A percentile compares a stretch with the other conserved stretches of the same genome.
phyloP scores from a whole-genome alignment of 129 eudicot genomes.

The Pulicaria dysenterica region DNA sequence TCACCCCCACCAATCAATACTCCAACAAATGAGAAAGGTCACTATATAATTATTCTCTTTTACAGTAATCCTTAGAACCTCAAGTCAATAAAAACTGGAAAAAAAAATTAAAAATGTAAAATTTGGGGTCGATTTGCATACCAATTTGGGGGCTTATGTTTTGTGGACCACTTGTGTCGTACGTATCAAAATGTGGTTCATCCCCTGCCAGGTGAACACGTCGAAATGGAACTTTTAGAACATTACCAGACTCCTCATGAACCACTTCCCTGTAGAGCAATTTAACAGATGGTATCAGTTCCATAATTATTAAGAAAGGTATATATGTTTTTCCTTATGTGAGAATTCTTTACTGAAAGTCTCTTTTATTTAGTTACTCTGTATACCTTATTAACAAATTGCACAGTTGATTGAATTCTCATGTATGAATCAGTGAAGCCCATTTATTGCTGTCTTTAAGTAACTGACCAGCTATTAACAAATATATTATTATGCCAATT shows the following conservation, averaged over 20 bases:
- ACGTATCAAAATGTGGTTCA: conserved; percentile 93
- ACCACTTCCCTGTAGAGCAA: conserved; percentile 64
- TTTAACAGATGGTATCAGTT: conserved; percentile 20
- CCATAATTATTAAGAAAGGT: neutral
- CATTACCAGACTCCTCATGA: conserved; percentile 84
- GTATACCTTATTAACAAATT: neutral
- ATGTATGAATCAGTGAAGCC: neutral
- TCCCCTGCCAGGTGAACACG: conserved; percentile 91
- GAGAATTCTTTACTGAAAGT: neutral
- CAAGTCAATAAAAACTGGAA: neutral
- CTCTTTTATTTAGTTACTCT: neutral
- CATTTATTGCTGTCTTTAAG: neutral
- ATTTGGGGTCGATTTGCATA: conserved; percentile 28
- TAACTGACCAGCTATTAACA: neutral
- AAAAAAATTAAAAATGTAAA: neutral
- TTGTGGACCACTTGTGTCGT: conserved; percentile 99
- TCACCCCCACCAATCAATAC: too few relatives aligned
- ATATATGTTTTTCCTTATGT: neutral
- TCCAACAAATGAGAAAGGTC: too few relatives aligned
- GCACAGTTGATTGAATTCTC: neutral
- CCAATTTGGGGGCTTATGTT: conserved; percentile 81
- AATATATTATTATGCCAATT: neutral
- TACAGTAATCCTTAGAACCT: too few relatives aligned
- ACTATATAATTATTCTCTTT: too few relatives aligned
- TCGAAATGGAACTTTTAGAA: conserved; percentile 93